Conservation (phyloP, 768 basidiomycete genomes). For the Pleurotus ostreatus region DNA sequence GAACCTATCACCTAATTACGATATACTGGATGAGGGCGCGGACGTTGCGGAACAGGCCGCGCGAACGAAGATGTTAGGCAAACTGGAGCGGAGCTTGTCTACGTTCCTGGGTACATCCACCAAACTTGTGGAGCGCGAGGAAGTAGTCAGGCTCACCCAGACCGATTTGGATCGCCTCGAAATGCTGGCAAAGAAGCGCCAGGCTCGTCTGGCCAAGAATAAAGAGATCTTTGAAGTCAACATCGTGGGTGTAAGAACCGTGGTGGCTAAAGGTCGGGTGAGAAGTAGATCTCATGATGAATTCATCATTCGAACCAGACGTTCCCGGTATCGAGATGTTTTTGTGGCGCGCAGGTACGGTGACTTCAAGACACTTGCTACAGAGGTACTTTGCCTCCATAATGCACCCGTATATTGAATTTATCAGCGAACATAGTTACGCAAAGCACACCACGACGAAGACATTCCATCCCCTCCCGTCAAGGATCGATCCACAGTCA, state of each 20-base stretch:
- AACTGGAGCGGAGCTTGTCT: constrained; percentile 80
- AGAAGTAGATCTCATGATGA: constrained; percentile 91
- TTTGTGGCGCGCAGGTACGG: constrained; percentile 93
- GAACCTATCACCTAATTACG: constrained; percentile 58
- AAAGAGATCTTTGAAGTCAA: constrained; percentile 83
- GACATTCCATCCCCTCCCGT: constrained; percentile 78
- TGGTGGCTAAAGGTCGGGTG: constrained; percentile 80
- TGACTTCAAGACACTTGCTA: constrained; percentile 86
- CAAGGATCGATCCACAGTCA: constrained; percentile 80
- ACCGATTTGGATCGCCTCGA: constrained; percentile 80
- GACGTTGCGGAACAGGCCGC: constrained; percentile 54
- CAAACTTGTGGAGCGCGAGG: constrained; percentile 80
- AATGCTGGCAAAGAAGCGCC: constrained; percentile 59
- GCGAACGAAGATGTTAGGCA: constrained; percentile 65
- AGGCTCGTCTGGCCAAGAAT: constrained; percentile 39
- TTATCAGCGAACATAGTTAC: constrained; percentile 50
- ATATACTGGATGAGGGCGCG: constrained; percentile 51
- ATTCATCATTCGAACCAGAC: constrained; percentile 88
- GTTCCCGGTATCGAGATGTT: constrained; percentile 67
- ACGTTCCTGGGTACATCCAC: constrained; percentile 80
- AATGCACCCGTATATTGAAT: constrained; percentile 1
- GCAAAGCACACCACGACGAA: constrained; percentile 81
- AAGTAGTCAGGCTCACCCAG: constrained; percentile 87
- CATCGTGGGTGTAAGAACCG: constrained; percentile 80
- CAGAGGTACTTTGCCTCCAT: constrained; percentile 52